Evolutionary conservation across 768 basidiomycete species (phyloP), one percentile per base, ranked within the genome.

Genomic region (Leccinum longicurvipes): DNA sequence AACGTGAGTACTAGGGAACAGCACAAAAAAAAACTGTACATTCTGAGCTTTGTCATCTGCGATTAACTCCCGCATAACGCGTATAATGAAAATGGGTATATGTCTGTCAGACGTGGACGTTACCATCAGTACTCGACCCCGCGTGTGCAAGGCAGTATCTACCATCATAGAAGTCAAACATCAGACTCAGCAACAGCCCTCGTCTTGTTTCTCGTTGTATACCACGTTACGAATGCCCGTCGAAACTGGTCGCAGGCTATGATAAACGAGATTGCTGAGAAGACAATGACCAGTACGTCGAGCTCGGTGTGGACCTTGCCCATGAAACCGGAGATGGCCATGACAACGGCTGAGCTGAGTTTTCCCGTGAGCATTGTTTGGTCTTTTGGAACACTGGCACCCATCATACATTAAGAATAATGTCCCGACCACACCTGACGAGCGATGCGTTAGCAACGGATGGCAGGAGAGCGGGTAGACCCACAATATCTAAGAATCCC

Each of bases 221-320:
- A 12, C 65, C 65, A 68, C 21, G 34, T 25, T 21, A 63, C 1
- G 42, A 67, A 55, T 7, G 58, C 66, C 32, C 63, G 63, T 47
- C 55, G 32, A 31, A 67, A 63, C 47, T 68, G 63, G 46, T 65
- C 60, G 6, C 57, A 62, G 9, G 66, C 54, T 4, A 67, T 50
- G 50, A 58, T 23, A 45, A 62, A 48, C 5, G 60, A 50, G 42
- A 65, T 51, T 5, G 23, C 58, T 5, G 63, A 53, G 54, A 57
- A 57, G 28, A 63, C 27, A 29, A 68, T 15, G 17, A 60, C 7
- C 12, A 68, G 17, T 6, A 56, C 1, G 27, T 66, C 58, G 32
- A 66, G 23, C 19, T 55, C 60, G 58, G 55, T 67, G 36, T 55
- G 63, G 42, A 49, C 50, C 8, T 50, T 45, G 10, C 58, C 47